A percentile compares a stretch with the other conserved stretches of the same genome.
Evolutionary conservation across 2,329 filamentous ascomycete genomes (phyloP).

Genomic region (Orbilia oligospora): DNA sequence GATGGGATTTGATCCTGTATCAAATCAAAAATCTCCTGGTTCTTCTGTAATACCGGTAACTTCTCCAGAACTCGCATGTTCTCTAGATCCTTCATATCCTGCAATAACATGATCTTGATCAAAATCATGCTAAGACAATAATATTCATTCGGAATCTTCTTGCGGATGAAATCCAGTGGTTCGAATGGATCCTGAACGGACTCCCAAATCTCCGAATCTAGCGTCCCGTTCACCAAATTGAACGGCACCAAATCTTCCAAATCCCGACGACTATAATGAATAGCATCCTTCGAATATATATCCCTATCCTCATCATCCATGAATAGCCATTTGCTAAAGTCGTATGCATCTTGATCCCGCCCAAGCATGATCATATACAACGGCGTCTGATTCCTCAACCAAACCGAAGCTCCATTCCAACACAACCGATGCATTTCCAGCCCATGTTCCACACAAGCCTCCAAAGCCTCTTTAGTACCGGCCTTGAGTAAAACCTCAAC

Average conservation of each 20-base stretch:
- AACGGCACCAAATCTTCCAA: constrained; percentile 41
- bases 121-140: constrained; percentile 43
- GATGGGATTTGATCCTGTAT: constrained; percentile 36
- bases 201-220: constrained; percentile 45
- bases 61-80: constrained; percentile 21
- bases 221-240: constrained; percentile 34
- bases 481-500: constrained; percentile 37
- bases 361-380: constrained; percentile 45
- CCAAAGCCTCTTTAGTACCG: constrained; percentile 29
- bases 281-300: constrained; percentile 32
- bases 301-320: constrained; percentile 45
- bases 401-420: constrained; percentile 43
- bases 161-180: constrained; percentile 41
- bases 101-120: constrained; percentile 38
- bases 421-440: constrained; percentile 39
- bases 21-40: constrained; percentile 27
- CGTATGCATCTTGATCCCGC: constrained; percentile 40
- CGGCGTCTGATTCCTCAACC: constrained; percentile 42
- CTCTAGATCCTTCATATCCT: constrained; percentile 46
- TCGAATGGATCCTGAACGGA: constrained; percentile 36
- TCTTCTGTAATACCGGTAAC: constrained; percentile 24
- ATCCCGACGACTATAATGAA: constrained; percentile 37
- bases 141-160: constrained; percentile 40
- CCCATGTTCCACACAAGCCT: constrained; percentile 40
- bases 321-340: constrained; percentile 48